Evolutionary conservation across 768 basidiomycete species (phyloP).

Genomic region (Rhizopogon sp.): DNA sequence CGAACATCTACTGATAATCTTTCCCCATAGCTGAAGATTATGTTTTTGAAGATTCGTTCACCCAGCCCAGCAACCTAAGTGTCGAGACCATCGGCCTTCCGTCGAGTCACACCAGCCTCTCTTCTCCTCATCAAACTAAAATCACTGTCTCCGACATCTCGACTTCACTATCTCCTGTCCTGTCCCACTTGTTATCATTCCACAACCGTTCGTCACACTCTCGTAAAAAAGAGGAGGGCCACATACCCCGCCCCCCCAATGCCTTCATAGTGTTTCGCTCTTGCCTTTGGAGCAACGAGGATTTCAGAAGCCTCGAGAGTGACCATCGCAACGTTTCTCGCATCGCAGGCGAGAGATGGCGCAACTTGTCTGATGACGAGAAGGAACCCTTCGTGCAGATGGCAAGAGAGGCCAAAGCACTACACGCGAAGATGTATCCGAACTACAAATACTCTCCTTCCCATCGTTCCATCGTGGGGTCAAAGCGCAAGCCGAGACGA

Average conservation of each 20-base stretch:
- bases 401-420: slow-evolving; percentile 42
- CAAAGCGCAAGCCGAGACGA: slow-evolving; percentile 32
- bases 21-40: slow-evolving; percentile 25
- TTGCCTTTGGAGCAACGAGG: slow-evolving; percentile 49
- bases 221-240: slow-evolving; percentile 37
- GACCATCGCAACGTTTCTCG: slow-evolving; percentile 73
- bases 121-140: slow-evolving; percentile 14
- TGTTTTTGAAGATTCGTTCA: slow-evolving; percentile 19
- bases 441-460: slow-evolving; percentile 58
- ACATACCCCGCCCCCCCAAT: slow-evolving; percentile 76
- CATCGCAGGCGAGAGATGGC: slow-evolving; percentile 69
- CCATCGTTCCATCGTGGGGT: slow-evolving; percentile 13
- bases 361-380: slow-evolving; percentile 41
- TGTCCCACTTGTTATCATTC: slow-evolving; percentile 22
- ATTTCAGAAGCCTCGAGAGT: slow-evolving; percentile 48
- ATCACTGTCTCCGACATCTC: slow-evolving; percentile 9
- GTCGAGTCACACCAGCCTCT: slow-evolving; percentile 7
- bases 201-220: slow-evolving; percentile 34
- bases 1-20: slow-evolving; percentile 28
- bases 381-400: slow-evolving; percentile 39
- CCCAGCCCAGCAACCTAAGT: slow-evolving; percentile 17
- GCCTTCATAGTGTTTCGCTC: slow-evolving; percentile 84
- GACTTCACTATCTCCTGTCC: slow-evolving; percentile 8
- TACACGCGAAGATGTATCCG: slow-evolving; percentile 49
- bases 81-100: slow-evolving; percentile 8